Conservation (phyloP, 2,329 filamentous ascomycete genomes). For the Sclerotinia trifoliorum region DNA sequence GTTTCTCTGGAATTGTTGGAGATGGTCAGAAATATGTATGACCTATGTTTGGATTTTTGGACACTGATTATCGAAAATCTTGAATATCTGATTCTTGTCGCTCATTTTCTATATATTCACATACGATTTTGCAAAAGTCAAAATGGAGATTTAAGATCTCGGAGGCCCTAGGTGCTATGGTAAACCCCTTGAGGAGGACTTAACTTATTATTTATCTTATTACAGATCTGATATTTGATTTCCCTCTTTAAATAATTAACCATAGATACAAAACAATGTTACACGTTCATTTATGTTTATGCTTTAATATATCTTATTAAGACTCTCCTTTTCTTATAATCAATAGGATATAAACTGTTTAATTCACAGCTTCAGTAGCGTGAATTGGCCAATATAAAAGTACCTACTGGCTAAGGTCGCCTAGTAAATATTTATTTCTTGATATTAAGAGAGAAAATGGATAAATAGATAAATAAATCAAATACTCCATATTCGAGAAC, state of each 20-base stretch:
- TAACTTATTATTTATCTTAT: background rate
- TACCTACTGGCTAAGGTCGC: too few relatives aligned
- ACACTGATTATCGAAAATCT: background rate
- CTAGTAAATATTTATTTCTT: too few relatives aligned
- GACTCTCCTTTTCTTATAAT: background rate
- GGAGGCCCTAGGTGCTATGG: background rate
- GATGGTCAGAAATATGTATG: background rate
- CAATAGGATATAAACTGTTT: too few relatives aligned
- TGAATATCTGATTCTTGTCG: background rate
- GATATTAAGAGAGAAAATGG: too few relatives aligned
- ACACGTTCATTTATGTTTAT: background rate
- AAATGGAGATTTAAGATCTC: background rate
- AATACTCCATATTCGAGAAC: too few relatives aligned
- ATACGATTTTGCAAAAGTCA: background rate
- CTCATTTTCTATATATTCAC: background rate
- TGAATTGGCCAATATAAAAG: too few relatives aligned
- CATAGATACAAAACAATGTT: background rate
- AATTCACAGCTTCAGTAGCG: too few relatives aligned
- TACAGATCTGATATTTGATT: too few relatives aligned
- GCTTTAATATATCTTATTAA: too few relatives aligned
- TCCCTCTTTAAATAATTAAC: background rate
- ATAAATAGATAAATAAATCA: too few relatives aligned
- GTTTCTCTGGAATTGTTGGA: background rate
- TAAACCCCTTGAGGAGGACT: background rate
- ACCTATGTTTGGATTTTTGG: background rate